Percentiles rank a stretch among this genome's conserved stretches.
Evolutionary conservation across 768 basidiomycete species (phyloP).

Genomic region (Phlebiopsis gigantea): DNA sequence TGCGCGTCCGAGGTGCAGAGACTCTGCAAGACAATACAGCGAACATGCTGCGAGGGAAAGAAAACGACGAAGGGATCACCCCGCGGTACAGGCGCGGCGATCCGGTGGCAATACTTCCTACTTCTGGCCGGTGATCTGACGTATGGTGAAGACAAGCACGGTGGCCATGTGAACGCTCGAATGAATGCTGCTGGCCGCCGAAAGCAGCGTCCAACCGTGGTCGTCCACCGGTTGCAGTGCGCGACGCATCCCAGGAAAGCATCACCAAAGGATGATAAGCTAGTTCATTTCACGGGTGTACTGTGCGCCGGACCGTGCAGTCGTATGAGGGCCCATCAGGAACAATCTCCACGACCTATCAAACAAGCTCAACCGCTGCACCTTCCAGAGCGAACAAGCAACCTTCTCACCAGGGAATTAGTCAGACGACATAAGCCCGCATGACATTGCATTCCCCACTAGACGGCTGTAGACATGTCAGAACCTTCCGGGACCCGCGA

Average conservation of each 20-base stretch:
- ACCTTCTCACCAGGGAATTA: background rate
- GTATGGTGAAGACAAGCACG: background rate
- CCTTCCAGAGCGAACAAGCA: background rate
- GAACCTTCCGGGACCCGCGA: background rate
- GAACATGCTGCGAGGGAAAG: background rate
- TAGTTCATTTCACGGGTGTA: background rate
- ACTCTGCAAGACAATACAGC: background rate
- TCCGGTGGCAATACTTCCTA: background rate
- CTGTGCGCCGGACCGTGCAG: background rate
- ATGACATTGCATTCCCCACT: background rate
- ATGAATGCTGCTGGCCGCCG: background rate
- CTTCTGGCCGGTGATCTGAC: background rate
- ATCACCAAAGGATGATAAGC: background rate
- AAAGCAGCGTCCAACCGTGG: background rate
- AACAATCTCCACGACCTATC: background rate
- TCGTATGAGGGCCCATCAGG: background rate
- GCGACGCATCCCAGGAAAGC: background rate
- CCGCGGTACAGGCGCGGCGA: background rate
- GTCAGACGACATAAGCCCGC: background rate
- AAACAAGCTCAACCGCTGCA: background rate
- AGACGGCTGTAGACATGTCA: background rate
- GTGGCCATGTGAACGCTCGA: background rate
- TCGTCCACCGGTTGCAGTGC: background rate
- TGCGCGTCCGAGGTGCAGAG: background rate
- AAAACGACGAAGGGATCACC: background rate